Evolutionary conservation across 75 land plant species (phyloP).

Genomic region (Chamaecyparis obtusa): DNA sequence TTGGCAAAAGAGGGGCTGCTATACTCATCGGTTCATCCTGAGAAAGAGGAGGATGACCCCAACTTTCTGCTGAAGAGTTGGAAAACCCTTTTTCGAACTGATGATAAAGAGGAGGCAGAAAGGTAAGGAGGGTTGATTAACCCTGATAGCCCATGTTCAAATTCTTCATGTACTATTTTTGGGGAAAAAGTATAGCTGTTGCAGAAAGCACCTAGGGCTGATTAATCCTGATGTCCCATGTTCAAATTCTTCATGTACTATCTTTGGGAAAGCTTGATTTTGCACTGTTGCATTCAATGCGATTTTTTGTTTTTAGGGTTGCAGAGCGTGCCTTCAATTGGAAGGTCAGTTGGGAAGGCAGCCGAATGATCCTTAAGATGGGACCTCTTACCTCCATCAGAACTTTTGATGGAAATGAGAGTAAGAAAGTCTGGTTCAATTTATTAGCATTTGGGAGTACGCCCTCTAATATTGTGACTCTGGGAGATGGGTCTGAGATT

Average conservation of each 20-base stretch:
- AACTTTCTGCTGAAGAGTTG: background rate
- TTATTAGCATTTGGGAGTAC: no score
- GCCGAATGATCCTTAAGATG: background rate
- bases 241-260: background rate
- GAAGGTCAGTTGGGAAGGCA: background rate
- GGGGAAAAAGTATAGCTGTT: no score
- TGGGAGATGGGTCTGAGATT: slow-evolving; percentile 19
- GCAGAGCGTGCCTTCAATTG: background rate
- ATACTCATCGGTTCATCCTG: background rate
- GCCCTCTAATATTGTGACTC: background rate
- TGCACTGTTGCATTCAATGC: background rate
- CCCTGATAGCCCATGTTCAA: background rate
- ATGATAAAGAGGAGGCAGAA: background rate
- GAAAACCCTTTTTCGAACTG: background rate
- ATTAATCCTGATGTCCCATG: background rate
- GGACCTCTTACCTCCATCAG: slow-evolving; percentile 12
- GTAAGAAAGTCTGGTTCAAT: slow-evolving; percentile 12
- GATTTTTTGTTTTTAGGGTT: background rate
- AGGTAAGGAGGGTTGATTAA: background rate
- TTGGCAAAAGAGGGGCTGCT: background rate
- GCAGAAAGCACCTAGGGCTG: no score
- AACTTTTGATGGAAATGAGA: slow-evolving; percentile 1
- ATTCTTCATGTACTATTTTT: no score
- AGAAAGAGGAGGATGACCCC: slow-evolving; percentile 4
- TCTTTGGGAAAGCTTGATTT: background rate